Percentiles rank a stretch among this genome's conserved stretches.
These are phyloP conservation scores for Zymoseptoria tritici DNA, from an alignment of 2,329 filamentous ascomycete genomes.

Conservation along the genomic window DNA sequence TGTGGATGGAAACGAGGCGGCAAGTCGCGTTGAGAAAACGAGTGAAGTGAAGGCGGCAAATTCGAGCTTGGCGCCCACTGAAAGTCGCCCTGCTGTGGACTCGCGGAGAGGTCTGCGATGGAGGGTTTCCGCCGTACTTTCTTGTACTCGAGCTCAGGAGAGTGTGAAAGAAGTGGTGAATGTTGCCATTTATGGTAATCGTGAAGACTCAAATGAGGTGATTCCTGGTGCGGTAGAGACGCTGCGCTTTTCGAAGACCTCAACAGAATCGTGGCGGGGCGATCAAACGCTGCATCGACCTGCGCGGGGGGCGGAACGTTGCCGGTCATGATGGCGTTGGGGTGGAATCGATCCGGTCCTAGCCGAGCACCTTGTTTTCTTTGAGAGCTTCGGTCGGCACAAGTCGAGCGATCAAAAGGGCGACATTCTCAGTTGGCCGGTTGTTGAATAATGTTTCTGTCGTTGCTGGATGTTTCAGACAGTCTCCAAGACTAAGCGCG, in stretches of 20 bases:
- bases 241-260: not conserved
- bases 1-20: conserved; percentile 4
- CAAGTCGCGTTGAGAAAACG: not conserved
- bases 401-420: not conserved
- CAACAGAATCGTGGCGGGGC: conserved; percentile 2
- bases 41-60: conserved; percentile 2
- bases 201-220: conserved; percentile 14
- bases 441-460: too few relatives aligned
- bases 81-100: not conserved
- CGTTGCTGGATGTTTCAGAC: too few relatives aligned
- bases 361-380: not conserved
- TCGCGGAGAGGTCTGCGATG: conserved; percentile 7
- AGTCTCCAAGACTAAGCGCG: too few relatives aligned
- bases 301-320: not conserved
- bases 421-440: not conserved
- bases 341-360: not conserved
- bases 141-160: conserved; percentile 10
- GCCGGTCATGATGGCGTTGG: not conserved
- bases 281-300: not conserved
- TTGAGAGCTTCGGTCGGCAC: not conserved
- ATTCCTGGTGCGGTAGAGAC: conserved; percentile 7
- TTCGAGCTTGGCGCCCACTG: conserved; percentile 1
- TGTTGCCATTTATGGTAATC: conserved; percentile 15
- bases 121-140: conserved; percentile 15
- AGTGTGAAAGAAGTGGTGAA: conserved; percentile 10